Evolutionary conservation across 2,329 filamentous ascomycete genomes (phyloP), one percentile per base, ranked within the genome.

Genomic region (Fusarium circinatum): DNA sequence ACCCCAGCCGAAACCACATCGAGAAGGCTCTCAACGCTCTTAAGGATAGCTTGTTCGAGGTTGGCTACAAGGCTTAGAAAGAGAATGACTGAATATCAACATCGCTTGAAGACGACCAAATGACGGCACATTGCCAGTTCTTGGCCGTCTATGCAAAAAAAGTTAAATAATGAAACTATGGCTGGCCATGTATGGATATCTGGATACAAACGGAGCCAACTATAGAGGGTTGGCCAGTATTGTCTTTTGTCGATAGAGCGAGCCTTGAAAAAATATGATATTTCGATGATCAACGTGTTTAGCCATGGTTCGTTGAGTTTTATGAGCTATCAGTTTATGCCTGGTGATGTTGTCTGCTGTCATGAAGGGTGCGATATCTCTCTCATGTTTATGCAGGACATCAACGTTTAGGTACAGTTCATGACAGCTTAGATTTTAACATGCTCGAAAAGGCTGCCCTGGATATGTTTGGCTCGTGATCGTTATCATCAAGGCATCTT

Each of bases 21-120:
- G 93, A 97, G 73, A 93, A 92, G 79, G 96, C 96, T 3, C 87
- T 98, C 71, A 86, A 91, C 76, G 93, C 94, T 49, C 84, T 99
- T 76, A 91, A 92, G 85, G 89, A 91, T 63, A 91, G 92, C 14
- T 85, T 98, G 72, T 82, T 86, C 3, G 95, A 97, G 83, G 92
- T 90, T 63, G 94, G 94, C 59, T 90, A 90, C 74, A 88, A 87
- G 73, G 78, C 79, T 63, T 78, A 68, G 54, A 74, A 24, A 28
- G 10, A 28, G 30, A 42, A 42, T 26, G 24, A 41, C 24, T 8
- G 44, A 52, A 54, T 32, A 38, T 58, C 41, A 41, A 57, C 28
- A 39, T 18, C 38, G 30, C 39, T n/a, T 30, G n/a, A 10, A 15
- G n/a, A 34, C 12, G 39, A 30, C 20, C 22, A 20, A 36, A 44